Conservation (phyloP, 2,329 filamentous ascomycete genomes). For the Hypoxylon sp. region DNA sequence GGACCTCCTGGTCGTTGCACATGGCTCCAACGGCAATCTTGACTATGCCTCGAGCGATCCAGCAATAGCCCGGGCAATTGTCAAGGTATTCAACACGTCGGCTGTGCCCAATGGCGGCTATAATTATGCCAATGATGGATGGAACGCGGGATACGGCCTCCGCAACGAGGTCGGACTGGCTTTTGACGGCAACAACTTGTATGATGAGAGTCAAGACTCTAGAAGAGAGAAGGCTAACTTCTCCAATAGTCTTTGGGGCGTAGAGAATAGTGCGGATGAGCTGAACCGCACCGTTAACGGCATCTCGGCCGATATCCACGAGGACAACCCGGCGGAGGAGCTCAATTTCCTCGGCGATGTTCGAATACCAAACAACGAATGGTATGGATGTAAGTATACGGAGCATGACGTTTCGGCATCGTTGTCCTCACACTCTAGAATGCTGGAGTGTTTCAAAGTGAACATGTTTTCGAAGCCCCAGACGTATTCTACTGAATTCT, state of each 20-base stretch:
- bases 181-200: slow-evolving; percentile 58
- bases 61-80: slow-evolving; percentile 63
- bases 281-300: slow-evolving; percentile 61
- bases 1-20: slow-evolving; percentile 66
- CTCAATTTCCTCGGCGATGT: slow-evolving; percentile 73
- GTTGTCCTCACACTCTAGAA: too few species aligned
- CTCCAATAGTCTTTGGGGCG: slow-evolving; percentile 55
- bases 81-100: slow-evolving; percentile 60
- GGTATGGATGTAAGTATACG: too few species aligned
- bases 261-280: slow-evolving; percentile 74
- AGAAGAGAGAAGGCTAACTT: not conserved
- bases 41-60: slow-evolving; percentile 61
- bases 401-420: too few species aligned
- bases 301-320: slow-evolving; percentile 60
- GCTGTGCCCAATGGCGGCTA: slow-evolving; percentile 45
- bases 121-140: slow-evolving; percentile 56
- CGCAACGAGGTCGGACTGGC: slow-evolving; percentile 70
- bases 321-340: slow-evolving; percentile 73
- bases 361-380: slow-evolving; percentile 58
- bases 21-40: slow-evolving; percentile 67
- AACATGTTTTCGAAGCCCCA: too few species aligned
- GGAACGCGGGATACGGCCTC: slow-evolving; percentile 65
- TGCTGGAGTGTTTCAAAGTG: too few species aligned
- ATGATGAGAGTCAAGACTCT: slow-evolving; percentile 29
- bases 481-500: too few species aligned